Base-by-base conservation (phyloP, 352 stramenopile genomes). In the Pythium phragmiticola region DNA sequence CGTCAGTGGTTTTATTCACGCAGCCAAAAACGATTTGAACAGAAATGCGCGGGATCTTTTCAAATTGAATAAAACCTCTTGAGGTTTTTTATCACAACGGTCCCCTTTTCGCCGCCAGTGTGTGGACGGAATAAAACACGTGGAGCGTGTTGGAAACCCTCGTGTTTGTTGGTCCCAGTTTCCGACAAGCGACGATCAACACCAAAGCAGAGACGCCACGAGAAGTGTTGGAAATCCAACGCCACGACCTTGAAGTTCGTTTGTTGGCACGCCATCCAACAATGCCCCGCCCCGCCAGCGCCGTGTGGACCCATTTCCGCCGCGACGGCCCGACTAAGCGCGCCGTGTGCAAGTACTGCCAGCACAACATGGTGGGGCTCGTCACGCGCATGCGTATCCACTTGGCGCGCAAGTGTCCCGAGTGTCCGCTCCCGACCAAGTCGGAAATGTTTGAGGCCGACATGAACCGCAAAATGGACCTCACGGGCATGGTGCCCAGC, bases 301-400 rank as follows among this genome's bases (percentile, higher is more conserved):
- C 70, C 21, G 45, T 92, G 34, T 92, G 83, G 80, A 58, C 68
- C 42, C 80, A 89, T 68, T 92, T 92, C 66, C 70, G 62, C 28
- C 77, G 74, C 57, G 80, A 86, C 68, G 73, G 66, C 17, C 63
- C 74, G 55, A 75, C 72, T 69, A 88, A 88, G 69, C 79, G 83
- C 64, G 79, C 81, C 34, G 77, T 84, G 23, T 92, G 81, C 73
- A 87, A 87, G 60, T 90, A 87, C 75, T 92, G 80, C 74, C 74
- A 77, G 56, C 68, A 83, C 76, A 88, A 90, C 63, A 90, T 92
- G 80, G 81, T 75, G 59, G 79, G 79, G 0, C 72, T 92, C 6
- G 70, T 90, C 49, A 77, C 66, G 13, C 80, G 83, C 45, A 92
- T 92, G 83, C 77, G 81, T 37, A 45, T 64, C 49, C 83, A 89